Evolutionary conservation across 352 stramenopile species (phyloP).

Genomic region (Thraustochytrium sp.): DNA sequence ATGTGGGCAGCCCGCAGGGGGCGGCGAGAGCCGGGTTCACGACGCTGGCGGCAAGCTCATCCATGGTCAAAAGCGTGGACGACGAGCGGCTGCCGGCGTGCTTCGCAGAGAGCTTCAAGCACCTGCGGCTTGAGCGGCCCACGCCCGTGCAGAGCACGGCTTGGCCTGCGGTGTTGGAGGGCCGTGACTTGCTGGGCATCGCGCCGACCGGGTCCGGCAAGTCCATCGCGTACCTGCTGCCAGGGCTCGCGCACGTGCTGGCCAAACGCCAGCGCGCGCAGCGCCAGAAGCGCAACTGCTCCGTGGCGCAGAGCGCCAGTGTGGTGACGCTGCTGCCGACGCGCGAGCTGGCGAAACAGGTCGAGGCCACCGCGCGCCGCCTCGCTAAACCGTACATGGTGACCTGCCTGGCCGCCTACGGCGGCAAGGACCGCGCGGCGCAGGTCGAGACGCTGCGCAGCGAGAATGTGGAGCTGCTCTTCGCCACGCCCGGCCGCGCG

Average conservation of each 20-base stretch:
- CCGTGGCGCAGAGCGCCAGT: conserved; percentile 78
- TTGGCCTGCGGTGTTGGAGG: conserved; percentile 89
- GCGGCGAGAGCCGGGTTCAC: not conserved
- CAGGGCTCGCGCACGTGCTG: conserved; percentile 81
- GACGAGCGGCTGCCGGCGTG: conserved; percentile 4
- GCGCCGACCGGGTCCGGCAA: conserved; percentile 97
- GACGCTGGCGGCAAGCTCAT: not conserved
- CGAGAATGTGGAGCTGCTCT: conserved; percentile 93
- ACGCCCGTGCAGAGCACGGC: conserved; percentile 95
- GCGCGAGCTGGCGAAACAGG: conserved; percentile 94
- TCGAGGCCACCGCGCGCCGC: conserved; percentile 90
- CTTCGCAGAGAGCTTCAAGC: not conserved
- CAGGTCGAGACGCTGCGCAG: conserved; percentile 78
- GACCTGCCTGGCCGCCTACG: conserved; percentile 98
- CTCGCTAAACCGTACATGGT: conserved; percentile 76
- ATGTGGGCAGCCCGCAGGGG: too few species aligned
- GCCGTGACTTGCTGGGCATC: conserved; percentile 95
- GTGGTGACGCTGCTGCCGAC: conserved; percentile 97
- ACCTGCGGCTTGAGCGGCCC: conserved; percentile 86
- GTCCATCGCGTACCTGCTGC: conserved; percentile 95
- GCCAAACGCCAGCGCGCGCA: not conserved
- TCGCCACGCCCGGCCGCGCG: conserved; percentile 94
- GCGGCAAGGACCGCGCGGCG: conserved; percentile 86
- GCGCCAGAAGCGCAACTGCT: conserved; percentile 5
- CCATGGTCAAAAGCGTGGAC: not conserved